phyloP scores from a whole-genome alignment of 2,329 filamentous ascomycete species.

The Monilinia fructigena region DNA sequence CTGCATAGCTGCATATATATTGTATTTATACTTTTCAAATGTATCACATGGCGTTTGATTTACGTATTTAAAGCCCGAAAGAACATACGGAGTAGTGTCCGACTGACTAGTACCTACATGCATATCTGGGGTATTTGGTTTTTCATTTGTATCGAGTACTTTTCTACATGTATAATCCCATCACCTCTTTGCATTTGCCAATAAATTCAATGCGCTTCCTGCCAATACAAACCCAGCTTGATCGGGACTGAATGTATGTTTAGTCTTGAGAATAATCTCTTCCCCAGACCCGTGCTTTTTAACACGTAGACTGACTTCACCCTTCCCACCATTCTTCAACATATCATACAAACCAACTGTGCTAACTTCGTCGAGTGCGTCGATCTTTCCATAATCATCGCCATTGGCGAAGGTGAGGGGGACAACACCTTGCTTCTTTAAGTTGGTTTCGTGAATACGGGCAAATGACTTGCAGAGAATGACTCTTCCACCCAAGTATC shows the following conservation, averaged over 20 bases:
- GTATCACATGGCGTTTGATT: too few relatives aligned
- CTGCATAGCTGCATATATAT: too few relatives aligned
- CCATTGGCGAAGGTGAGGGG: constrained; percentile 89
- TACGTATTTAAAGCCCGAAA: background rate
- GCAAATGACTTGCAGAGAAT: constrained; percentile 87
- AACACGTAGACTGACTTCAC: constrained; percentile 68
- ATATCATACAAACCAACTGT: constrained; percentile 84
- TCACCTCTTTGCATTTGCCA: constrained; percentile 58
- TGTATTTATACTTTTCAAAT: too few relatives aligned
- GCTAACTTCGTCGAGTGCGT: constrained; percentile 77
- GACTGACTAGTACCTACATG: background rate
- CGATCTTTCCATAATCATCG: constrained; percentile 80
- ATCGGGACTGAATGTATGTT: constrained; percentile 83
- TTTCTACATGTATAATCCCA: constrained; percentile 14
- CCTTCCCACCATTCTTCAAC: constrained; percentile 73
- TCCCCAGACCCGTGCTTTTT: constrained; percentile 61
- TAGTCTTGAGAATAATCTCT: constrained; percentile 70
- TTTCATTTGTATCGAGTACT: background rate
- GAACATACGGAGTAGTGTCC: too few relatives aligned
- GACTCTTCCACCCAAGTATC: constrained; percentile 83
- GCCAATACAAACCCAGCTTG: constrained; percentile 91
- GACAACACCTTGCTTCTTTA: constrained; percentile 97
- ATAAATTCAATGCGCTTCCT: constrained; percentile 86
- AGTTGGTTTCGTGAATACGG: constrained; percentile 90
- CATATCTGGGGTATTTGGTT: background rate